These are phyloP conservation scores for Aegilops speltoides DNA, from an alignment of 176 grass and related monocot species.

Conservation along the genomic window DNA sequence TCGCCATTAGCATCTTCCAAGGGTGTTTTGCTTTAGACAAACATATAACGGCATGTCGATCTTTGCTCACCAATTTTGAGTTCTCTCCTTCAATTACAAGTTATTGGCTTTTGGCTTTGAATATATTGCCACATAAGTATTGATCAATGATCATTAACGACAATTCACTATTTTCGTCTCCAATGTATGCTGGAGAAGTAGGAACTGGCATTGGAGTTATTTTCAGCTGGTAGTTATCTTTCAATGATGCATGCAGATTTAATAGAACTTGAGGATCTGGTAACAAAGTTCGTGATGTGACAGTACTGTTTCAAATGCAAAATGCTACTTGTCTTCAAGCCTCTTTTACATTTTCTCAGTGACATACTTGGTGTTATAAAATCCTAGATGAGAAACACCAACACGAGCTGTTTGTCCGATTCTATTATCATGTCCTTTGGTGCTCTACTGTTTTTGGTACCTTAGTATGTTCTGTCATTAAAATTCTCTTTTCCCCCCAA, in stretches of 20 bases:
- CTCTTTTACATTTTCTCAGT: slow-evolving; percentile 3
- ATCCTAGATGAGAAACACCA: not conserved
- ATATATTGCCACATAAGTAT: not conserved
- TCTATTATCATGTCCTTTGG: not conserved
- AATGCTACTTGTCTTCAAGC: slow-evolving; percentile 1
- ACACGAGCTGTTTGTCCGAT: not conserved
- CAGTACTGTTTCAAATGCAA: not conserved
- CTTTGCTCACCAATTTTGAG: slow-evolving; percentile 5
- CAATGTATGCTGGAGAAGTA: slow-evolving; percentile 18
- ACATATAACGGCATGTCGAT: not conserved
- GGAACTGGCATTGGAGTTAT: slow-evolving; percentile 5
- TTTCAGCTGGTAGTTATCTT: not conserved
- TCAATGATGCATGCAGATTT: not conserved
- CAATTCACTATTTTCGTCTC: not conserved
- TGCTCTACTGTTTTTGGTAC: not conserved
- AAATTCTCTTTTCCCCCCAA: not conserved
- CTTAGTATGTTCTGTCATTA: slow-evolving; percentile 12
- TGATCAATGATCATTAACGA: not conserved
- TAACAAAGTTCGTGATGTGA: not conserved
- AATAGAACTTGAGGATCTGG: not conserved
- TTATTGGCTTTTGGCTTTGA: not conserved
- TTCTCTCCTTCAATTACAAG: not conserved
- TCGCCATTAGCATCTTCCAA: not conserved
- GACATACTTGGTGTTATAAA: slow-evolving; percentile 16
- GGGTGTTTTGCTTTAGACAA: slow-evolving; percentile 11